phyloP scores from a whole-genome alignment of 1,284 basidiomycete species.

The Cerrena zonata region DNA sequence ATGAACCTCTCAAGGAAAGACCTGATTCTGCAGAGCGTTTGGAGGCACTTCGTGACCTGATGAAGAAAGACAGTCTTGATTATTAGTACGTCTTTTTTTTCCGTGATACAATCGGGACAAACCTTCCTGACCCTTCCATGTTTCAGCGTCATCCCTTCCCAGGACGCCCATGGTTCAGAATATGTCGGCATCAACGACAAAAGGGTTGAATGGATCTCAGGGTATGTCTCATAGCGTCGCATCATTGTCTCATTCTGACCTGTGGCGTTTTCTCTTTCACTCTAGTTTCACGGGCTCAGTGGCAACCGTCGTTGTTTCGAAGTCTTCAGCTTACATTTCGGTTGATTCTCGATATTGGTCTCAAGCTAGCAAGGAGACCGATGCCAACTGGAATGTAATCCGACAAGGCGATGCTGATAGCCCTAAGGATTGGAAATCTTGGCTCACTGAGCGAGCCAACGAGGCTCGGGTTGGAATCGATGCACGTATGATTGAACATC shows the following conservation, averaged over 20 bases:
- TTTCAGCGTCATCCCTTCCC: conserved; percentile 65
- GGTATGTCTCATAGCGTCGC: too few species aligned
- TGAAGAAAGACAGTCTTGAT: conserved; percentile 71
- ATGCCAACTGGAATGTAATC: conserved; percentile 73
- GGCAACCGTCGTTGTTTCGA: conserved; percentile 75
- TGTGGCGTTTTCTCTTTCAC: too few species aligned
- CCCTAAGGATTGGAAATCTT: conserved; percentile 75
- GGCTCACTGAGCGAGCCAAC: conserved; percentile 55
- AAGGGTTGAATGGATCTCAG: conserved; percentile 78
- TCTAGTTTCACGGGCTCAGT: conserved; percentile 80
- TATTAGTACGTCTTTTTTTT: conserved; percentile 68
- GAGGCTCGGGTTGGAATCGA: conserved; percentile 76
- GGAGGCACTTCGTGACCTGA: conserved; percentile 59
- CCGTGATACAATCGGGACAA: conserved; percentile 5
- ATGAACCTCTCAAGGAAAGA: conserved; percentile 37
- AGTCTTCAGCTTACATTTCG: conserved; percentile 64
- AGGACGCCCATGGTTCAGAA: conserved; percentile 88
- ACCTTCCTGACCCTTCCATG: conserved; percentile 7
- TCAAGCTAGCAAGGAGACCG: conserved; percentile 75
- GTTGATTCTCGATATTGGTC: conserved; percentile 88
- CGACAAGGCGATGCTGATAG: conserved; percentile 55
- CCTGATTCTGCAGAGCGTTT: conserved; percentile 61
- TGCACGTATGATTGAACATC: conserved; percentile 79
- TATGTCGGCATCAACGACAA: conserved; percentile 79
- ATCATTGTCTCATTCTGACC: too few species aligned